A percentile compares a stretch with the other conserved stretches of the same genome.
phyloP scores from a whole-genome alignment of 345 rosid species.

The Erodium maritimum region DNA sequence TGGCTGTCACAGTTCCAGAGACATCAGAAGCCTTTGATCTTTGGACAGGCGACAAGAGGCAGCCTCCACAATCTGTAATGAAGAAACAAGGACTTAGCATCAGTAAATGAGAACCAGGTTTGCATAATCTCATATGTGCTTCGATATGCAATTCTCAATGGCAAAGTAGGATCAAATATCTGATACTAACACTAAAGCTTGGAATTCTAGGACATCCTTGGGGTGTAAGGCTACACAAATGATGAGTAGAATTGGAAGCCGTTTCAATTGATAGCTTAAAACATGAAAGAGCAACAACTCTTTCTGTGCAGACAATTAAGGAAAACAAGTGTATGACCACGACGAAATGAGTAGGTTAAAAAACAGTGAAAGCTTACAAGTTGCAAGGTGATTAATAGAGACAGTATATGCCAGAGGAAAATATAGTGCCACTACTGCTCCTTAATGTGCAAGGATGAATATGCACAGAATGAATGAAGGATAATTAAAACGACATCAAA shows the following conservation, averaged over 20 bases:
- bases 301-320: too few species aligned
- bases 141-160: too few species aligned
- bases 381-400: not conserved
- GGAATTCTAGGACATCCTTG: too few species aligned
- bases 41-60: slow-evolving; percentile 5
- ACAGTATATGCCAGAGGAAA: not conserved
- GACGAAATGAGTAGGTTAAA: not conserved
- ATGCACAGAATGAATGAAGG: not conserved
- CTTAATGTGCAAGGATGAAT: not conserved
- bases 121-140: too few species aligned
- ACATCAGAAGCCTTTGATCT: slow-evolving; percentile 17
- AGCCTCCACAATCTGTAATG: slow-evolving; percentile 12
- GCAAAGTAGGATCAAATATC: too few species aligned
- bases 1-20: slow-evolving; percentile 10
- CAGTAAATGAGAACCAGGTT: too few species aligned
- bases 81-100: not conserved
- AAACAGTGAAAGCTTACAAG: not conserved
- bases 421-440: too few species aligned
- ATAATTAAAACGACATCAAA: not conserved
- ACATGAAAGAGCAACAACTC: too few species aligned
- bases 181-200: too few species aligned
- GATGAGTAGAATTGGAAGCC: too few species aligned
- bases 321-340: not conserved
- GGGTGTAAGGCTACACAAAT: too few species aligned
- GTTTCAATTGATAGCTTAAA: not conserved